These are phyloP conservation scores for Acacia crassicarpa DNA, from an alignment of 306 rosid genomes.

Conservation along the genomic window DNA sequence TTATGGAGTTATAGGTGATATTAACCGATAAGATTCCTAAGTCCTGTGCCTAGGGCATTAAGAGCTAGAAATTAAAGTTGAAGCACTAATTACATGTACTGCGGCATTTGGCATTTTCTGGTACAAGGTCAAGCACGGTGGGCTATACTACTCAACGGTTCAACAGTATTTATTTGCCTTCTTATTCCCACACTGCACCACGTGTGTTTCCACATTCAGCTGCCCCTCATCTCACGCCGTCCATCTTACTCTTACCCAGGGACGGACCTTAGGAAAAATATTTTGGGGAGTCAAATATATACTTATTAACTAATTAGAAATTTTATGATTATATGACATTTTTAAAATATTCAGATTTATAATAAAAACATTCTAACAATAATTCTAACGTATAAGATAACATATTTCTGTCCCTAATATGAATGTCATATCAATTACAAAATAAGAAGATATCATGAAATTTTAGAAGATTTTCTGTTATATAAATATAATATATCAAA, in stretches of 20 bases:
- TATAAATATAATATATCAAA: too few species aligned
- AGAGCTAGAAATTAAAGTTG: neutral
- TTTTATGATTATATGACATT: too few species aligned
- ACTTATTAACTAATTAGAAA: too few species aligned
- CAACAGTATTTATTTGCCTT: conserved; percentile 11
- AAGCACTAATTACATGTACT: neutral
- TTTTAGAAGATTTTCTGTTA: too few species aligned
- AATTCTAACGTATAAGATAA: too few species aligned
- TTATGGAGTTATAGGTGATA: neutral
- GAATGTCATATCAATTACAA: too few species aligned
- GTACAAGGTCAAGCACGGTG: conserved; percentile 33
- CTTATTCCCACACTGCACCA: neutral
- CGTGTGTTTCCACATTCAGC: neutral
- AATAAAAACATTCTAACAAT: too few species aligned
- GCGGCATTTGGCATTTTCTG: neutral
- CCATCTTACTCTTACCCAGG: neutral
- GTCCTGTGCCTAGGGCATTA: neutral
- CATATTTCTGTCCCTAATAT: too few species aligned
- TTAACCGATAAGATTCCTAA: conserved; percentile 1
- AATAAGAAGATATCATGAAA: too few species aligned
- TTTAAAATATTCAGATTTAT: too few species aligned
- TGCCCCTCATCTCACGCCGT: conserved; percentile 26
- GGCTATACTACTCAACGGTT: conserved; percentile 59
- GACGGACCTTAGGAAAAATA: too few species aligned
- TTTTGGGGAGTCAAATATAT: too few species aligned